Percentiles rank a stretch among this genome's conserved stretches.
Evolutionary conservation across 495 filamentous ascomycete genomes (phyloP).

Genomic region (Xylaria flabelliformis): DNA sequence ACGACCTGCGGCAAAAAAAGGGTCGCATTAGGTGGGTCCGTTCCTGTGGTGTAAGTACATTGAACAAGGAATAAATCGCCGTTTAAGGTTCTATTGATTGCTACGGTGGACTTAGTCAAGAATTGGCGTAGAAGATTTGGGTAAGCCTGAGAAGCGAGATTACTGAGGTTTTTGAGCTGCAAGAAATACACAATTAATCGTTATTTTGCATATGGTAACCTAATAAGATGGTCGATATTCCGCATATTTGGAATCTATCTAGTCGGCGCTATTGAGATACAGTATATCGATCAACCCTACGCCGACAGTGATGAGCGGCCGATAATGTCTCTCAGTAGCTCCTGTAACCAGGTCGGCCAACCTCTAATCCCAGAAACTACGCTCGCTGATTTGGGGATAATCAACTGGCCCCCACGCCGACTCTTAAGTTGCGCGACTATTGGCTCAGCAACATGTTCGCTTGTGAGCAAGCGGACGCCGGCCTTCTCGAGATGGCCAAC

Average conservation of each 20-base stretch:
- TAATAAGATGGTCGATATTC: background rate
- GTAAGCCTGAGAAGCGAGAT: background rate
- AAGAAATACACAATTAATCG: background rate
- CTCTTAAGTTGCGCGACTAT: conserved; percentile 32
- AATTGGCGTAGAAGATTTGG: background rate
- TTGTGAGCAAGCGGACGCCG: conserved; percentile 26
- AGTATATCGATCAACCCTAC: background rate
- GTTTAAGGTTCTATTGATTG: background rate
- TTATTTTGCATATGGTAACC: background rate
- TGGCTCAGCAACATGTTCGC: conserved; percentile 26
- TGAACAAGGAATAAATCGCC: background rate
- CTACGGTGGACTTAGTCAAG: background rate
- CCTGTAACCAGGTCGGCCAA: conserved; percentile 31
- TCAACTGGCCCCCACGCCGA: conserved; percentile 19
- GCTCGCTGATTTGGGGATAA: conserved; percentile 10
- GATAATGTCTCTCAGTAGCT: conserved; percentile 5
- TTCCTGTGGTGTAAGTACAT: background rate
- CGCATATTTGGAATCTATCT: background rate
- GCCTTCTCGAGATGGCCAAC: conserved; percentile 11
- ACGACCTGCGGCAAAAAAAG: background rate
- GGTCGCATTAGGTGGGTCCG: background rate
- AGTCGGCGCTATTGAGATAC: background rate
- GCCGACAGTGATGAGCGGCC: background rate
- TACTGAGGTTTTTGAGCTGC: background rate
- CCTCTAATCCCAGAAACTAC: conserved; percentile 11